Evolutionary conservation across 331 rosid genomes (phyloP).

Genomic region (Cydonia oblonga): DNA sequence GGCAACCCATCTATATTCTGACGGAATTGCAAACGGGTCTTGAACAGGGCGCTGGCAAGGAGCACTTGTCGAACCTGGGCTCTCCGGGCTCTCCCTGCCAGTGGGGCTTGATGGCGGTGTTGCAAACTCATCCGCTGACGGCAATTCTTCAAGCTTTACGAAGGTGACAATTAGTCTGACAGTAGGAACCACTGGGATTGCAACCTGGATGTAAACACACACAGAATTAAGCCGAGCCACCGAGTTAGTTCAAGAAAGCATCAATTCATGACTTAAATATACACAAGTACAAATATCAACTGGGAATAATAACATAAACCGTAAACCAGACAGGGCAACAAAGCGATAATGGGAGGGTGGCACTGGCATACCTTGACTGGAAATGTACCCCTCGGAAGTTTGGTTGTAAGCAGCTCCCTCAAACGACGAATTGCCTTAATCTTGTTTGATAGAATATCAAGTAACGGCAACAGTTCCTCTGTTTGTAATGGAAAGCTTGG

Average conservation of each 20-base stretch:
- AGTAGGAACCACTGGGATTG: constrained; percentile 95
- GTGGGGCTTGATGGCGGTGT: constrained; percentile 93
- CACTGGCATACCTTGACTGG: constrained; percentile 74
- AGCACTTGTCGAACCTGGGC: constrained; percentile 70
- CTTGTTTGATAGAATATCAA: constrained; percentile 88
- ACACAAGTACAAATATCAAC: neutral
- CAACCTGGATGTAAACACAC: constrained; percentile 49
- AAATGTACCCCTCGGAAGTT: constrained; percentile 92
- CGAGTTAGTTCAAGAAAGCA: neutral
- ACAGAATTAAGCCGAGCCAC: neutral
- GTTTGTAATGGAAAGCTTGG: constrained; percentile 76
- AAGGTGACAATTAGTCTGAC: constrained; percentile 84
- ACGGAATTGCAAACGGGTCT: constrained; percentile 81
- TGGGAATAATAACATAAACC: neutral
- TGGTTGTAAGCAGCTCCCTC: constrained; percentile 94
- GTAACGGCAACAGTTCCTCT: constrained; percentile 88
- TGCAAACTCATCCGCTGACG: constrained; percentile 65
- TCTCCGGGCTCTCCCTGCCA: constrained; percentile 55
- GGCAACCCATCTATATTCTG: constrained; percentile 77
- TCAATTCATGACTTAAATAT: neutral
- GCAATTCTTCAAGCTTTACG: constrained; percentile 83
- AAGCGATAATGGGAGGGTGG: neutral
- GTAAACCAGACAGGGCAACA: neutral
- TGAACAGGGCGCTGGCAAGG: constrained; percentile 64
- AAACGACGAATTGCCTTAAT: constrained; percentile 97